Base-by-base conservation (phyloP, 2,329 filamentous ascomycete species). In the Microcera coccophila region DNA sequence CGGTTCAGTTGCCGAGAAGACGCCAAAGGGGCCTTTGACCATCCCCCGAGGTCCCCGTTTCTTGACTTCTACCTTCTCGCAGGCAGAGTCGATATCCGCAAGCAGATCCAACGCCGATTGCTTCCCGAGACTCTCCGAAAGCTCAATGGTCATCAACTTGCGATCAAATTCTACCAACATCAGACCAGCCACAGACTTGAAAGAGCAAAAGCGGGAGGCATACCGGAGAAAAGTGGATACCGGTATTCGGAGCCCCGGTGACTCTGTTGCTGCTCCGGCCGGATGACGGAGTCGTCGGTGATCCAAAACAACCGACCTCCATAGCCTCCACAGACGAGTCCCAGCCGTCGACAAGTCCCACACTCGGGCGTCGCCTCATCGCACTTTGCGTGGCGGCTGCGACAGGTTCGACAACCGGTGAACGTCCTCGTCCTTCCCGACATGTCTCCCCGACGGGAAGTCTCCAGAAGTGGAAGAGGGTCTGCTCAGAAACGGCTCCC, bases 331-430 rank as follows among this genome's bases (percentile, higher is more conserved):
- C 69, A 73, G 0, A 37, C 18, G 1, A 71, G 41, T 1, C 62
- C 62, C 14, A 64, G 53, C 12, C 61, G 55, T 18, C 47, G 45
- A 43, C 70, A 73, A 29, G 61, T 63, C 3, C 54, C 52, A 48
- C 70, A 73, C 20, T 53, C 53, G 3, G 70, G 70, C 5, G 61
- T 63, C 4, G 59, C 55, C 45, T 72, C 67, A 41, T 73, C 70
- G 47, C 69, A 73, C 54, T 72, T 73, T 26, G 66, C 57, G 50
- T 72, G 70, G 15, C 70, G 64, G 39, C 52, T 62, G 15, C 62
- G 54, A 46, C 62, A 65, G 11, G 61, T 64, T 12, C 59, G 57
- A 20, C 62, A 65, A 18, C 62, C 62, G 4, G 62, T 65, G 31
- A 65, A 65, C 1, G 61, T 65, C 5, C 55, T 53, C 18, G 54